Conservation (phyloP, 1,139 yeast species). For the Suhomyces coccinellae region DNA sequence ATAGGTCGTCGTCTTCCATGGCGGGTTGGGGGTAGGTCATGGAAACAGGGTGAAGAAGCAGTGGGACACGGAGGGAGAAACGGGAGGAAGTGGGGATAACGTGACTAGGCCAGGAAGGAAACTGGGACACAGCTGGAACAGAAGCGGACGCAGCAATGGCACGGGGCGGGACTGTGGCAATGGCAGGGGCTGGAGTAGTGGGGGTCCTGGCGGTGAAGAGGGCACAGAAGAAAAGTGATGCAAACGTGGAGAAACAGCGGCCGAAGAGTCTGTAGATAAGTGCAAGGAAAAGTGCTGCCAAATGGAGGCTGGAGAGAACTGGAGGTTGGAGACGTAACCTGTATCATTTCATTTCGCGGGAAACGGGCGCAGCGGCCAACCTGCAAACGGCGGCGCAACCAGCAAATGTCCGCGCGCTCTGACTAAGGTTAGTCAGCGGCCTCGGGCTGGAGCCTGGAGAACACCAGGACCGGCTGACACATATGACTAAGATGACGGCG, state of each 20-base stretch:
- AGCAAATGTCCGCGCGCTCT: background rate
- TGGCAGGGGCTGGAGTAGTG: too few relatives aligned
- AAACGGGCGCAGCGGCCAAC: constrained; percentile 9
- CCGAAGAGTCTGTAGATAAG: background rate
- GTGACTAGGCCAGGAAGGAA: background rate
- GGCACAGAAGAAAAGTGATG: too few relatives aligned
- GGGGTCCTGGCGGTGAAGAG: too few relatives aligned
- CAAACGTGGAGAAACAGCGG: background rate
- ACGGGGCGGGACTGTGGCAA: too few relatives aligned
- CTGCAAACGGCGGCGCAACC: background rate
- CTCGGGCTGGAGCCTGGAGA: too few relatives aligned
- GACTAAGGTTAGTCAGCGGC: background rate
- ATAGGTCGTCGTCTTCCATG: constrained; percentile 13
- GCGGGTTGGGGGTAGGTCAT: constrained; percentile 4
- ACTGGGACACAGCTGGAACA: too few relatives aligned
- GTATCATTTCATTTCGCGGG: constrained; percentile 2
- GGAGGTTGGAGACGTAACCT: constrained; percentile 4
- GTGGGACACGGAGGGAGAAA: background rate
- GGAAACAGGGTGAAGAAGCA: background rate
- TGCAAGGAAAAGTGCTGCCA: background rate
- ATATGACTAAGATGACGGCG: too few relatives aligned
- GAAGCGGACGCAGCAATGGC: too few relatives aligned
- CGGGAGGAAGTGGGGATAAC: background rate
- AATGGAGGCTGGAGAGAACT: background rate
- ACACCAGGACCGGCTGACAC: too few relatives aligned